Percentiles rank a stretch among this genome's conserved stretches.
Conservation (phyloP, 805 yeast species). For the Nakazawaea ishiwadae region DNA sequence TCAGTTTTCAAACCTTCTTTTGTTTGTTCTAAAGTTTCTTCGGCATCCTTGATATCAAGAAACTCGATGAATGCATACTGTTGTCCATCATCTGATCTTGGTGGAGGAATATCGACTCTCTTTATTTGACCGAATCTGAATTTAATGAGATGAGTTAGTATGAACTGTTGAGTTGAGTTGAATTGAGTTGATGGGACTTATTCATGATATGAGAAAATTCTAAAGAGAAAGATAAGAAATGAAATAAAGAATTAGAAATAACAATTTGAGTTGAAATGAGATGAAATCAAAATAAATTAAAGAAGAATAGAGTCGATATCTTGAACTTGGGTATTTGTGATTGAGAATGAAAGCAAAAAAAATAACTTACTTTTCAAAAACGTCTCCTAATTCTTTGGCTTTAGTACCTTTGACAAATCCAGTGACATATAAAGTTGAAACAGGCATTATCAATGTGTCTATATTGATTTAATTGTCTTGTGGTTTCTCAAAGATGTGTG, state of each 20-base stretch:
- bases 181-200: slow-evolving; percentile 1
- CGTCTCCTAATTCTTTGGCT: slow-evolving; percentile 55
- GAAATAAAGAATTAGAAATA: slow-evolving; percentile 8
- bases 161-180: slow-evolving; percentile 11
- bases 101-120: slow-evolving; percentile 60
- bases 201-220: too few relatives aligned
- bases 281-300: too few relatives aligned
- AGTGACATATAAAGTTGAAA: slow-evolving; percentile 21
- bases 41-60: slow-evolving; percentile 46
- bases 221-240: slow-evolving; percentile 8
- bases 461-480: too few relatives aligned
- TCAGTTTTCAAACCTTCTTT: slow-evolving; percentile 33
- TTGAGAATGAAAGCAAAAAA: neutral
- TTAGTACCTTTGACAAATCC: slow-evolving; percentile 47
- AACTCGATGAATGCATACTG: slow-evolving; percentile 65
- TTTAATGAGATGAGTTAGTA: slow-evolving; percentile 7
- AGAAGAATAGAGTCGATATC: too few relatives aligned
- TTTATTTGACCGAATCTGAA: slow-evolving; percentile 50
- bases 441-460: slow-evolving; percentile 11
- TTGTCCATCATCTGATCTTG: slow-evolving; percentile 52
- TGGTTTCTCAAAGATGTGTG: too few relatives aligned
- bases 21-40: slow-evolving; percentile 43
- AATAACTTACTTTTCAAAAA: slow-evolving; percentile 54
- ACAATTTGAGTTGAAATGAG: neutral
- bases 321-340: neutral